Percentiles rank a stretch among this genome's conserved stretches.
Evolutionary conservation across 192 early-diverging fungal species (phyloP).

Genomic region (Coemansia sp.): DNA sequence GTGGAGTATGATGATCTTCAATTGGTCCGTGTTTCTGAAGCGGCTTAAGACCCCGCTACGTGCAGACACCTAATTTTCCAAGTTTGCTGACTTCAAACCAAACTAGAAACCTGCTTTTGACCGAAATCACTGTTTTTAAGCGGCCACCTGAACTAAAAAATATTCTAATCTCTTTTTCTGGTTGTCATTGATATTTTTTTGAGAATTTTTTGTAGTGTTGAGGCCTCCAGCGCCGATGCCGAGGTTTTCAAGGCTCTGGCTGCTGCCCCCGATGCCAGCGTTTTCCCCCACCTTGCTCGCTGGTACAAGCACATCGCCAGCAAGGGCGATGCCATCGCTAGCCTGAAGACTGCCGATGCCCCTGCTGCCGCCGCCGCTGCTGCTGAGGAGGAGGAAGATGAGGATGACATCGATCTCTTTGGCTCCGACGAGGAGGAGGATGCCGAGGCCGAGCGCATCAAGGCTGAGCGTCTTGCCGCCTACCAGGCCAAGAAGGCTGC

Average conservation of each 20-base stretch:
- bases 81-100: slow-evolving; percentile 26
- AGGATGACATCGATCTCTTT: slow-evolving; percentile 95
- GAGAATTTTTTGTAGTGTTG: slow-evolving; percentile 60
- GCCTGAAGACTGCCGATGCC: slow-evolving; percentile 47
- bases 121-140: no score
- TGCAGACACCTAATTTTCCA: slow-evolving; percentile 52
- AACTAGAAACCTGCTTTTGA: not conserved
- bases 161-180: not conserved
- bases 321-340: slow-evolving; percentile 36
- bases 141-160: not conserved
- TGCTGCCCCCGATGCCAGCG: slow-evolving; percentile 68
- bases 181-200: not conserved
- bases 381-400: slow-evolving; percentile 73
- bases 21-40: slow-evolving; percentile 64
- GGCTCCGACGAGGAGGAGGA: slow-evolving; percentile 88
- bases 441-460: slow-evolving; percentile 85
- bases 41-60: slow-evolving; percentile 64
- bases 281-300: slow-evolving; percentile 86
- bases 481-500: slow-evolving; percentile 89
- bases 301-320: slow-evolving; percentile 92
- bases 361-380: slow-evolving; percentile 61
- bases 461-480: slow-evolving; percentile 84
- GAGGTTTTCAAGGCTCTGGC: slow-evolving; percentile 80
- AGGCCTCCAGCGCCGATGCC: slow-evolving; percentile 81
- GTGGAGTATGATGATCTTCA: slow-evolving; percentile 55